A percentile compares a stretch with the other conserved stretches of the same genome.
Conservation (phyloP, 2,329 filamentous ascomycete species). For the Calonectria ilicicola region DNA sequence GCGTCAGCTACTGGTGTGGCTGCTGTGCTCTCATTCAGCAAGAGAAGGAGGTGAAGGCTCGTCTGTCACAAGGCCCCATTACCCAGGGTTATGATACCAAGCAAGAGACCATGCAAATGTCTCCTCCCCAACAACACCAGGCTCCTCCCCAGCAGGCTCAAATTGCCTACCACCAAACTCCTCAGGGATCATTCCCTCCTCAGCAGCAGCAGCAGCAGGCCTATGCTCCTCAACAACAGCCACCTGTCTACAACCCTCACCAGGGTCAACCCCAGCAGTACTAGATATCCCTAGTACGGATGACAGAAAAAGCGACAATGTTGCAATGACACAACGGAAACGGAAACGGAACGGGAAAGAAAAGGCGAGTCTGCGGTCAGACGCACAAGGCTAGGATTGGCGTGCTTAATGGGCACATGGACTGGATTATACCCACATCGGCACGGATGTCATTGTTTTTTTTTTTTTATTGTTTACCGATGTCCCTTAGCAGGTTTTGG, state of each 20-base stretch:
- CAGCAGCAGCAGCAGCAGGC: conserved; percentile 39
- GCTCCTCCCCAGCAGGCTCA: conserved; percentile 34
- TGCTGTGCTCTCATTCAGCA: conserved; percentile 70
- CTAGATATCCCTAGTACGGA: conserved; percentile 15
- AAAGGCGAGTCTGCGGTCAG: neutral
- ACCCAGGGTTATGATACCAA: conserved; percentile 53
- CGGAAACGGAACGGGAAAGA: conserved; percentile 5
- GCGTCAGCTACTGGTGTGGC: conserved; percentile 64
- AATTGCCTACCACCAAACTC: conserved; percentile 30
- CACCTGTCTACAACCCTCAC: conserved; percentile 38
- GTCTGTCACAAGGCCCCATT: conserved; percentile 41
- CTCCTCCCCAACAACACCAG: conserved; percentile 27
- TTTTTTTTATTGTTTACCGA: neutral
- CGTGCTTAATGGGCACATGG: conserved; percentile 25
- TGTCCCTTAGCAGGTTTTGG: neutral
- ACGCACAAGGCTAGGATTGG: conserved; percentile 6
- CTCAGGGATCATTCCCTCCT: conserved; percentile 36
- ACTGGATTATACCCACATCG: conserved; percentile 42
- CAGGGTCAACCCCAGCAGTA: conserved; percentile 38
- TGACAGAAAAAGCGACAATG: neutral
- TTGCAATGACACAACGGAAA: conserved; percentile 1
- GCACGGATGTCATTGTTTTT: conserved; percentile 23
- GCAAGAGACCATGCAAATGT: conserved; percentile 54
- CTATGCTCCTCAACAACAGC: conserved; percentile 35
- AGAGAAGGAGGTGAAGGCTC: conserved; percentile 63